phyloP scores from a whole-genome alignment of 495 filamentous ascomycete genomes.

The Trichoderma reesei region DNA sequence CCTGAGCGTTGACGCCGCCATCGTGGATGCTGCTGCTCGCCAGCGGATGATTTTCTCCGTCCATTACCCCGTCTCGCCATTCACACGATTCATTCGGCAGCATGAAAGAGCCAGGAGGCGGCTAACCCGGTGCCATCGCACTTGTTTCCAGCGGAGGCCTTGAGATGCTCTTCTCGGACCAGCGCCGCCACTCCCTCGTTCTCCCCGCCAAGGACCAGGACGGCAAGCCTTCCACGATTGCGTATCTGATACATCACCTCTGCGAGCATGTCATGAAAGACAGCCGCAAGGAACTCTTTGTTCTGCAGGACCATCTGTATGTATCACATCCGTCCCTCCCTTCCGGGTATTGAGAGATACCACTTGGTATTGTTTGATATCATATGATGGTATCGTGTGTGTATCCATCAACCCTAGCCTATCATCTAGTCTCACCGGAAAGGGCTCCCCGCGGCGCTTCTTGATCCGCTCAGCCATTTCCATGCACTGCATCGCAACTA shows the following conservation, averaged over 20 bases:
- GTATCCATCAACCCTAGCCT: background rate
- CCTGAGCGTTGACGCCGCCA: background rate
- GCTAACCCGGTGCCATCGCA: background rate
- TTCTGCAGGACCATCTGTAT: slow-evolving; percentile 81
- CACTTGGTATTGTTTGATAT: background rate
- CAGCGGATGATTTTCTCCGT: slow-evolving; percentile 12
- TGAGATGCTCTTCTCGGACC: slow-evolving; percentile 86
- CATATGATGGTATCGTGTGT: background rate
- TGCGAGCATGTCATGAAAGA: slow-evolving; percentile 79
- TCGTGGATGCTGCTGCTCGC: background rate
- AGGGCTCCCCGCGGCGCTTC: background rate
- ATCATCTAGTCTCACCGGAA: background rate
- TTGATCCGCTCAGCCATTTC: no score
- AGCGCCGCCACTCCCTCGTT: slow-evolving; percentile 57
- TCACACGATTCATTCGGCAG: slow-evolving; percentile 13
- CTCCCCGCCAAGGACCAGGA: slow-evolving; percentile 53
- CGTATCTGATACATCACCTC: slow-evolving; percentile 71
- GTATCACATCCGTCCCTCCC: slow-evolving; percentile 21
- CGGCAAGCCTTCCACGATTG: slow-evolving; percentile 54
- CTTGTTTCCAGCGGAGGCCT: slow-evolving; percentile 84
- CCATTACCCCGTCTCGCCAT: background rate
- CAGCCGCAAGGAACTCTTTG: slow-evolving; percentile 77
- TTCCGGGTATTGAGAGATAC: background rate
- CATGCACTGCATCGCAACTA: background rate
- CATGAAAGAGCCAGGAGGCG: background rate